phyloP scores from a whole-genome alignment of 225 moss, liverwort and hornwort genomes.

The Bryoerythrophyllum caledonicum region DNA sequence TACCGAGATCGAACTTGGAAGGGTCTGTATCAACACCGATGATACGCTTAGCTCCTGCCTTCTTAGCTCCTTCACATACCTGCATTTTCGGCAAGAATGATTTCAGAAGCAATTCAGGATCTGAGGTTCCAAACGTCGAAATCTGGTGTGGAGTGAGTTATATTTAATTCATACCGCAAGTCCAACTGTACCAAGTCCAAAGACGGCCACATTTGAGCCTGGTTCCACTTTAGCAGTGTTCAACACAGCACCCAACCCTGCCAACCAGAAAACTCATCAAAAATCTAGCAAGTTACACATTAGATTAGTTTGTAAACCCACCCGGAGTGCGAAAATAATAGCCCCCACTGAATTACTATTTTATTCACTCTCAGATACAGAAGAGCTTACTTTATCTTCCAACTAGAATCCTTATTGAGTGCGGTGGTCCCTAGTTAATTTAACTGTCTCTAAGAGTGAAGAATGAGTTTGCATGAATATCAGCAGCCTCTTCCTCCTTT shows the following conservation, averaged over 20 bases:
- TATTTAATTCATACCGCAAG: slow-evolving; percentile 41
- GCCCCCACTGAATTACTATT: no score
- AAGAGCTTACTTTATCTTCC: no score
- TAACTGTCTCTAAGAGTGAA: no score
- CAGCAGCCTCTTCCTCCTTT: no score
- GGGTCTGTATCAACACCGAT: slow-evolving; percentile 81
- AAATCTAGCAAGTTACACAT: not conserved
- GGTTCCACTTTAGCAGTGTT: slow-evolving; percentile 65
- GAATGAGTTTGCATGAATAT: no score
- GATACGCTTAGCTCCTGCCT: slow-evolving; percentile 80
- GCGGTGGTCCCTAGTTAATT: no score
- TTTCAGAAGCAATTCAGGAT: not conserved
- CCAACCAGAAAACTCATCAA: not conserved
- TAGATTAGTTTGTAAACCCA: no score
- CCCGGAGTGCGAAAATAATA: no score
- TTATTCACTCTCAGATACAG: no score
- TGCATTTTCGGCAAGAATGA: slow-evolving; percentile 28
- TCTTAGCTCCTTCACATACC: slow-evolving; percentile 91
- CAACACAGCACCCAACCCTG: slow-evolving; percentile 62
- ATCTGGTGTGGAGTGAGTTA: not conserved
- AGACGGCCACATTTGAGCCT: slow-evolving; percentile 57
- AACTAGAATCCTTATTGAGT: no score
- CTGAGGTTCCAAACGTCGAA: not conserved
- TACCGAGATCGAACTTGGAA: slow-evolving; percentile 68
- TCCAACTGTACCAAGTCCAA: slow-evolving; percentile 67